These are phyloP conservation scores for Leptographium galeiforme DNA, from an alignment of 2,329 filamentous ascomycete species.

Conservation along the genomic window DNA sequence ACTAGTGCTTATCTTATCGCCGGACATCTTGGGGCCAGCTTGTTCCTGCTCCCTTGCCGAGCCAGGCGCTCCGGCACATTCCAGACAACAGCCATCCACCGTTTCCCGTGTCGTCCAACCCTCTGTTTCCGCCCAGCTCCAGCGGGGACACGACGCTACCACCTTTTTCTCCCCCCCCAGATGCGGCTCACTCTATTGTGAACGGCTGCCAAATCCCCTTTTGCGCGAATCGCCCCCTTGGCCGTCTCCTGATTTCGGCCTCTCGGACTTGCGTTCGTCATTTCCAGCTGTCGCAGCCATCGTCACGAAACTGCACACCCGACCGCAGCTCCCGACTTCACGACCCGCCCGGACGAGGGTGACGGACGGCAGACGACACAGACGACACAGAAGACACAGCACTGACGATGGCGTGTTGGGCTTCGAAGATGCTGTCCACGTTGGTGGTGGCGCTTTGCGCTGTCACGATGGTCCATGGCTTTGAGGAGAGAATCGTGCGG, in stretches of 20 bases:
- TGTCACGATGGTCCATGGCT: slow-evolving; percentile 26
- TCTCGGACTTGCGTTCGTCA: not conserved
- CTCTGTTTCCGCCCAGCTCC: not conserved
- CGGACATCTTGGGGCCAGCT: not conserved
- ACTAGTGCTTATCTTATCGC: slow-evolving; percentile 7
- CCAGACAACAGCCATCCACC: not conserved
- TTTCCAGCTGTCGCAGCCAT: no score
- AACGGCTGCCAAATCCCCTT: not conserved
- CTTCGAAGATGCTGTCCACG: slow-evolving; percentile 29
- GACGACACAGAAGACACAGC: no score
- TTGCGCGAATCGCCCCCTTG: not conserved
- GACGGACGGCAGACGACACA: not conserved
- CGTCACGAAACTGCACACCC: not conserved
- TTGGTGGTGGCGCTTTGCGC: slow-evolving; percentile 42
- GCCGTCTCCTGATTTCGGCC: not conserved
- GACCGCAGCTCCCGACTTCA: not conserved
- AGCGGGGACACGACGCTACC: not conserved
- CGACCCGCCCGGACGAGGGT: not conserved
- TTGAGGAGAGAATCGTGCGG: slow-evolving; percentile 46
- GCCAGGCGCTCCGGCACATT: not conserved
- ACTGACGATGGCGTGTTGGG: slow-evolving; percentile 39
- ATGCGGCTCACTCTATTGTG: not conserved
- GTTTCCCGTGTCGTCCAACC: not conserved
- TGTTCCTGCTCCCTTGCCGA: not conserved
- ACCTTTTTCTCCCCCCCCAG: not conserved